phyloP scores from a whole-genome alignment of 345 rosid genomes.

The Cochlearia excelsa region DNA sequence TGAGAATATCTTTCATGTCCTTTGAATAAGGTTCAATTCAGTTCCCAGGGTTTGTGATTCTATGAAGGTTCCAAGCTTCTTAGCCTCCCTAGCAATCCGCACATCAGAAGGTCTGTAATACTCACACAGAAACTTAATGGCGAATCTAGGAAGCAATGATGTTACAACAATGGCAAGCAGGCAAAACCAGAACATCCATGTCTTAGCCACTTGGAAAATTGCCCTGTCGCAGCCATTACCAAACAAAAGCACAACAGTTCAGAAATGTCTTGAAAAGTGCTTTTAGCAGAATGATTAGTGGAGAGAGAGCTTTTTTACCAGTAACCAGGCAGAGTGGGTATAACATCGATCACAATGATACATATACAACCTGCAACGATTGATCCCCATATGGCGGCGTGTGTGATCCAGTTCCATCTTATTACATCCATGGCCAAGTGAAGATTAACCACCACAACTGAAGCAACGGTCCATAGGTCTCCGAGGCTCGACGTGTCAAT shows the following conservation, averaged over 20 bases:
- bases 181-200: constrained; percentile 74
- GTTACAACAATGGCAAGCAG: constrained; percentile 65
- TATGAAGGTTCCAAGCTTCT: constrained; percentile 48
- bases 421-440: constrained; percentile 91
- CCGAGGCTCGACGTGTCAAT: constrained; percentile 80
- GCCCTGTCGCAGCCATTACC: constrained; percentile 54
- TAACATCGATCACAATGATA: constrained; percentile 62
- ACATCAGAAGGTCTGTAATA: constrained; percentile 65
- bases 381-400: constrained; percentile 95
- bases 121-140: constrained; percentile 60
- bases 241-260: background rate
- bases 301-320: constrained; percentile 53
- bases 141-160: constrained; percentile 65
- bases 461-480: constrained; percentile 92
- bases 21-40: constrained; percentile 64
- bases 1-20: constrained; percentile 25
- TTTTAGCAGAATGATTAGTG: background rate
- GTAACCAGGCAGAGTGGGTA: constrained; percentile 74
- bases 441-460: constrained; percentile 78
- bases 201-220: constrained; percentile 55
- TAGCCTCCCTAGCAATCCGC: constrained; percentile 76
- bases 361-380: constrained; percentile 76
- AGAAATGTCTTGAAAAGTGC: background rate
- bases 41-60: constrained; percentile 44
- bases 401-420: constrained; percentile 88